A percentile compares a stretch with the other conserved stretches of the same genome.
phyloP scores from a whole-genome alignment of 805 yeast genomes.

The Metschnikowia santaceciliae region DNA sequence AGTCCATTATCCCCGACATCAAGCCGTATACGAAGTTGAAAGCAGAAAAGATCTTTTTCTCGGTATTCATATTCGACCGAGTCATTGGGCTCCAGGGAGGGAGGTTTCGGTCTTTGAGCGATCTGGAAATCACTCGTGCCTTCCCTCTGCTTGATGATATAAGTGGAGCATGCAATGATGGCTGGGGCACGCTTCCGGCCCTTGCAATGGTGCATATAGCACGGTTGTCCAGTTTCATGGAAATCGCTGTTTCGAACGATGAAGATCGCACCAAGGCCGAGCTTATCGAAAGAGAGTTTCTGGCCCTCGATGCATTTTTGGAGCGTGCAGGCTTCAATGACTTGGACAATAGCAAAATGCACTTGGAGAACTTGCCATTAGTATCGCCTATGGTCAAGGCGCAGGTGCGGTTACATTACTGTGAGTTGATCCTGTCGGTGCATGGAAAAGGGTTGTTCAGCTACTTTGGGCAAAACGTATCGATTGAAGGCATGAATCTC shows the following conservation, averaged over 20 bases:
- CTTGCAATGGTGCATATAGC: constrained; percentile 45
- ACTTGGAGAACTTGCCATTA: constrained; percentile 5
- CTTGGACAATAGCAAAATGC: constrained; percentile 3
- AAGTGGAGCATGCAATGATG: constrained; percentile 34
- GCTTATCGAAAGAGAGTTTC: constrained; percentile 31
- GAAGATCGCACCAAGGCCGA: constrained; percentile 26
- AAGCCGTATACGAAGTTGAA: constrained; percentile 43
- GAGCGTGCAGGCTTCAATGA: constrained; percentile 32
- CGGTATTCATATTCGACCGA: constrained; percentile 52
- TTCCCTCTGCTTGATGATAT: constrained; percentile 30
- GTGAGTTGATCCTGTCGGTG: constrained; percentile 32
- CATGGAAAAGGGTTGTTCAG: constrained; percentile 34
- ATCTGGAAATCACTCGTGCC: constrained; percentile 32
- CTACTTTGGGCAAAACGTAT: constrained; percentile 29
- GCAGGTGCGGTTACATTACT: constrained; percentile 38
- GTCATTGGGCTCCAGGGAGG: constrained; percentile 52
- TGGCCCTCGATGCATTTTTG: constrained; percentile 29
- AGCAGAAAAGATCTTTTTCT: constrained; percentile 52
- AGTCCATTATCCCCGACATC: constrained; percentile 15
- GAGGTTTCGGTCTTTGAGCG: constrained; percentile 33
- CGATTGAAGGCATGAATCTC: constrained; percentile 29
- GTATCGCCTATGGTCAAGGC: constrained; percentile 24
- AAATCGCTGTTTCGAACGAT: constrained; percentile 25
- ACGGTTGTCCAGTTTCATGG: constrained; percentile 34
- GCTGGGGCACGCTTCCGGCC: constrained; percentile 47